Conservation (phyloP, 106 monocot genomes). For the Xerophyta viscosa region DNA sequence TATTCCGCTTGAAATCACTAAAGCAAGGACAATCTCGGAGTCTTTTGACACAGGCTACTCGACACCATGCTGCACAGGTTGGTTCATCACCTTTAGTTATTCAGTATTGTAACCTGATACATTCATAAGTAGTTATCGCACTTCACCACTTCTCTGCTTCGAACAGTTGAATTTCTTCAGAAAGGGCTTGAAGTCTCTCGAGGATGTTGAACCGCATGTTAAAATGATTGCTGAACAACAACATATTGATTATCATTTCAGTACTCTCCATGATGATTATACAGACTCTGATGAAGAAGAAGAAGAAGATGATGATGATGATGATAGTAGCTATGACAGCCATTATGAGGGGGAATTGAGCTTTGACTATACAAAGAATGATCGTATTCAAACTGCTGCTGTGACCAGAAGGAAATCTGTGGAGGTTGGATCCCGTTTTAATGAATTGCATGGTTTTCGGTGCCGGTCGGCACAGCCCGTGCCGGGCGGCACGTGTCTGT, state of each 20-base stretch:
- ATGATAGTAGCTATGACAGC: conserved; percentile 23
- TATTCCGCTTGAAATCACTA: conserved; percentile 87
- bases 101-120: background rate
- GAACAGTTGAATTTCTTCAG: conserved; percentile 72
- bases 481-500: too few relatives aligned
- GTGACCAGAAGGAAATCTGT: conserved; percentile 39
- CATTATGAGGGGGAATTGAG: conserved; percentile 51
- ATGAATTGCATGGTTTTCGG: too few relatives aligned
- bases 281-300: conserved; percentile 44
- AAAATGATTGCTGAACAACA: conserved; percentile 62
- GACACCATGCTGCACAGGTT: conserved; percentile 97
- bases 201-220: conserved; percentile 77
- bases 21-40: conserved; percentile 94
- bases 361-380: conserved; percentile 64
- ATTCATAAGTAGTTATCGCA: conserved; percentile 2
- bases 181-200: conserved; percentile 69
- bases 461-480: too few relatives aligned
- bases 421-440: conserved; percentile 38
- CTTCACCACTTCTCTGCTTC: background rate
- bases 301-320: conserved; percentile 20
- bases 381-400: conserved; percentile 24
- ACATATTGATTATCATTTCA: conserved; percentile 86
- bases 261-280: conserved; percentile 57
- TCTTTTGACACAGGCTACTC: conserved; percentile 81
- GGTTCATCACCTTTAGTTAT: conserved; percentile 2